Evolutionary conservation across 2,329 filamentous ascomycete species (phyloP), one percentile per base, ranked within the genome.

Genomic region (Mycosphaerella sp.): DNA sequence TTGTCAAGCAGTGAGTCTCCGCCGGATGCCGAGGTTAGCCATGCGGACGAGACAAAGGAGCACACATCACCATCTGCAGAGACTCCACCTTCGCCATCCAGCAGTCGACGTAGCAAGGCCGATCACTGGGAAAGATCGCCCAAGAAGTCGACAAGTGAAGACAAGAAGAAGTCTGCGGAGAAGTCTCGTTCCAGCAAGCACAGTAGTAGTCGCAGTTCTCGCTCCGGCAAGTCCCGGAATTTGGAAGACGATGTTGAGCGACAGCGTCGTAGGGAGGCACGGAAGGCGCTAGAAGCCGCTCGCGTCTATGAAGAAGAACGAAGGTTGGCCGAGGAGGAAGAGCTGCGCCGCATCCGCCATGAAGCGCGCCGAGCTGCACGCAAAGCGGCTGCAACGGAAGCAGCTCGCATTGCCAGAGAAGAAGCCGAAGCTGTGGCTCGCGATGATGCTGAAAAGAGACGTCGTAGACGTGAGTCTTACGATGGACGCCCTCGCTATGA

Each of bases 371-470:
- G 60, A 8, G 60, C 57, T 7, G 59, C 59, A 10, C 44, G 61
- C 17, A 61, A 61, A 49, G 61, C 60, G 10, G 61, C 59, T 2
- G 60, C 59, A 4, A 57, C 59, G 30, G 60, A 63, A 40, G 50
- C 55, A 10, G 51, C 52, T 6, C 41, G 55, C 27, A 17, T 63
- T 17, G 57, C 55, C 1, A 53, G 44, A 28, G 54, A 58, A 36
- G 59, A 62, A 48, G 60, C 57, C 4, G 50, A 53, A 21, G 50
- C 46, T 7, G 37, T 59, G 16, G 57, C 56, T 16, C 44, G 55
- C 7, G 37, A 58, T 36, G 57, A 61, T 27, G 57, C 57, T n/a
- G 59, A 61, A 27, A 40, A 48, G 8, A 44, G 58, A 32, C 54
- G 56, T 21, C 50, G 47, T 14, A 49, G 52, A 39, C 51, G 52